phyloP scores from a whole-genome alignment of 768 basidiomycete genomes.

The Boletus reticuloceps region DNA sequence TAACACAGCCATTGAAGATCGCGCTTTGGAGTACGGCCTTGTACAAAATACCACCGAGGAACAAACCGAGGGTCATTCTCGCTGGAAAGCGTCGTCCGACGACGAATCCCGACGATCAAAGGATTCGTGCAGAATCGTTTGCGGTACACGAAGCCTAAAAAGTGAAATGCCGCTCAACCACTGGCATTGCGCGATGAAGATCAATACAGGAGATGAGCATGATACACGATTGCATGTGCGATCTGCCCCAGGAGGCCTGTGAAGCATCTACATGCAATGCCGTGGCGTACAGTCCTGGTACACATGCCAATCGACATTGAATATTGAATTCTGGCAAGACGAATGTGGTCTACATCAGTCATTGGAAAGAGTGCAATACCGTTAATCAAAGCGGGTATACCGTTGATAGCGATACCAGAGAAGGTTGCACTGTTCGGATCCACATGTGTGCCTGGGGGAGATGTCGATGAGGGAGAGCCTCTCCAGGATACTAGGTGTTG shows the following conservation, averaged over 20 bases:
- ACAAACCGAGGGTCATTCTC: conserved; percentile 62
- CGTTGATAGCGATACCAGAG: too few species aligned
- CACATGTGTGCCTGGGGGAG: too few species aligned
- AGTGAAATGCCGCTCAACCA: conserved; percentile 60
- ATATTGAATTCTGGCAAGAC: not conserved
- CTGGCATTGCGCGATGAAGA: conserved; percentile 70
- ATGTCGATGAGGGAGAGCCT: too few species aligned
- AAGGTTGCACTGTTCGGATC: too few species aligned
- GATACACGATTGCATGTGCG: conserved; percentile 61
- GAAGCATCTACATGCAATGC: conserved; percentile 55
- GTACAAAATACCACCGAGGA: conserved; percentile 59
- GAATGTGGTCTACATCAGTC: not conserved
- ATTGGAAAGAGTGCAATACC: too few species aligned
- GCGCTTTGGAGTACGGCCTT: conserved; percentile 54
- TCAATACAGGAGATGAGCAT: conserved; percentile 59
- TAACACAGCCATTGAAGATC: conserved; percentile 69
- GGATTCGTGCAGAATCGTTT: conserved; percentile 68
- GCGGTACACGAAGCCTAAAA: conserved; percentile 31
- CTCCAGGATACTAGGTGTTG: too few species aligned
- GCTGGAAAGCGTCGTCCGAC: conserved; percentile 58
- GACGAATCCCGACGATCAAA: conserved; percentile 61
- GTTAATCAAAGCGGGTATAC: too few species aligned
- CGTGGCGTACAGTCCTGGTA: conserved; percentile 50
- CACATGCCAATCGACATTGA: not conserved
- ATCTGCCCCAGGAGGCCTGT: conserved; percentile 56